Evolutionary conservation across 23 red algal genomes (phyloP).

Genomic region (Cyanidium caldarium): DNA sequence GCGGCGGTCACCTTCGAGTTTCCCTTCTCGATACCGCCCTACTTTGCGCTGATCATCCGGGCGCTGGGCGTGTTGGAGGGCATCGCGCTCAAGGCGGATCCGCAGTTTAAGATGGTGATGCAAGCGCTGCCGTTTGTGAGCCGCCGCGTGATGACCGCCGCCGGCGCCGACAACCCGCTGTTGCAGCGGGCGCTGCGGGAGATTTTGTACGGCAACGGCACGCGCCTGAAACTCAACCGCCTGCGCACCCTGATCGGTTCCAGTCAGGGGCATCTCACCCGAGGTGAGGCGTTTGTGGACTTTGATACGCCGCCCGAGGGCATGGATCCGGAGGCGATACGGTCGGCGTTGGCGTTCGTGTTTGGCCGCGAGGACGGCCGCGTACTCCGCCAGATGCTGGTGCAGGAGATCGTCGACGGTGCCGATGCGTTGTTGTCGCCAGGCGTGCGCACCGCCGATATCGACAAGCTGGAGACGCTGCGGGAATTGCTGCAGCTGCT

Average conservation of each 20-base stretch:
- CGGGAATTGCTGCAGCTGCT: background rate
- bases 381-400: background rate
- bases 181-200: constrained; percentile 41
- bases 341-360: background rate
- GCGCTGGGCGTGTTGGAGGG: constrained; percentile 86
- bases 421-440: background rate
- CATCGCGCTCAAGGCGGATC: constrained; percentile 76
- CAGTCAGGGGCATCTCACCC: constrained; percentile 50
- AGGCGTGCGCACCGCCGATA: background rate
- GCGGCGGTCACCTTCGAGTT: constrained; percentile 81
- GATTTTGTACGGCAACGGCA: constrained; percentile 75
- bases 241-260: constrained; percentile 68
- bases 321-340: background rate
- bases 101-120: constrained; percentile 84
- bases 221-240: constrained; percentile 32
- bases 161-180: constrained; percentile 18
- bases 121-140: constrained; percentile 70
- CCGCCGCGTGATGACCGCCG: constrained; percentile 38
- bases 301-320: constrained; percentile 59
- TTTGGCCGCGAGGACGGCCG: background rate
- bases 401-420: constrained; percentile 2
- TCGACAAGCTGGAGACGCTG: constrained; percentile 1
- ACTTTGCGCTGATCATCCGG: constrained; percentile 70
- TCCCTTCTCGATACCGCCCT: constrained; percentile 78
- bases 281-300: constrained; percentile 86